Evolutionary conservation across 306 rosid species (phyloP).

Genomic region (Comarum palustre): DNA sequence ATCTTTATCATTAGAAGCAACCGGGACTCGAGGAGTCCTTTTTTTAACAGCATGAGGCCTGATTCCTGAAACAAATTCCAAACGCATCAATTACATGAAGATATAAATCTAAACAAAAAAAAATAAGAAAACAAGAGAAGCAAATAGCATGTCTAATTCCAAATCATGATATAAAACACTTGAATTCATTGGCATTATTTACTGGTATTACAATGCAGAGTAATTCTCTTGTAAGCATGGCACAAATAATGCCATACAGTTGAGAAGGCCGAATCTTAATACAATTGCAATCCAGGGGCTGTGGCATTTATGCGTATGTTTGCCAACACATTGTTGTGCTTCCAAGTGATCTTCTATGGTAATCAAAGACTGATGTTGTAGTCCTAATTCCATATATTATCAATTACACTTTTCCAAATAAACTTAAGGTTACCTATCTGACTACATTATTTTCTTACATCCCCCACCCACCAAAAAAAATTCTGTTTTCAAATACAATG

Average conservation of each 20-base stretch:
- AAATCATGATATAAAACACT: background rate
- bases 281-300: background rate
- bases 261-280: background rate
- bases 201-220: background rate
- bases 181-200: background rate
- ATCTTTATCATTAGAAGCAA: constrained; percentile 66
- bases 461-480: background rate
- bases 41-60: constrained; percentile 86
- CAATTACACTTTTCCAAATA: background rate
- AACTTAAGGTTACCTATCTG: background rate
- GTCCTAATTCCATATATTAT: background rate
- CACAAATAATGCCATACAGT: background rate
- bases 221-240: background rate
- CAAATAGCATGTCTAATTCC: background rate
- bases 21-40: constrained; percentile 91
- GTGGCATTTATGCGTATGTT: background rate
- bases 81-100: background rate
- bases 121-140: constrained; percentile 1
- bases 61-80: constrained; percentile 46
- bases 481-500: background rate
- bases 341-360: background rate
- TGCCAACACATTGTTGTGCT: background rate
- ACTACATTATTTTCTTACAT: background rate
- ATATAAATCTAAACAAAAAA: background rate
- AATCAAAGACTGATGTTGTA: background rate